Conservation (phyloP, 2,329 filamentous ascomycete genomes). For the Arthrobotrys iridis region DNA sequence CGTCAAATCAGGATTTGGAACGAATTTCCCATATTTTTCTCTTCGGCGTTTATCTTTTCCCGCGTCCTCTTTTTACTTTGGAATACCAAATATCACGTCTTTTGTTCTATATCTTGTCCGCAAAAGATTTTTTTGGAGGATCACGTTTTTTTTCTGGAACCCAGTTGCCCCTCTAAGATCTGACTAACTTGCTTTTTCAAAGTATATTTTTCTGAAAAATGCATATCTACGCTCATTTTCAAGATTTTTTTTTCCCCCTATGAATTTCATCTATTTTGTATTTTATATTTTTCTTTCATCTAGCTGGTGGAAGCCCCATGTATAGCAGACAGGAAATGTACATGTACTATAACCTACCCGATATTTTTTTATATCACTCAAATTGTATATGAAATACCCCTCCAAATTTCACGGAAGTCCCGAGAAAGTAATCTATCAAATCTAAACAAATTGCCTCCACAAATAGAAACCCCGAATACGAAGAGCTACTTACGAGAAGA, state of each 20-base stretch:
- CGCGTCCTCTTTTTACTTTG: constrained; percentile 1
- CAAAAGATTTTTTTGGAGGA: constrained; percentile 18
- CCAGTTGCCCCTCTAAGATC: neutral
- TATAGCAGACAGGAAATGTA: constrained; percentile 36
- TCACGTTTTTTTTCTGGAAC: constrained; percentile 7
- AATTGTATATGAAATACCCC: constrained; percentile 27
- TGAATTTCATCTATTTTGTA: no score
- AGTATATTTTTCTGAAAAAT: constrained; percentile 2
- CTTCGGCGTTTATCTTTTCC: constrained; percentile 34
- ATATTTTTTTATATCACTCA: neutral
- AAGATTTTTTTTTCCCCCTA: neutral
- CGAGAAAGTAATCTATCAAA: no score
- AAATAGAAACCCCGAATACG: neutral
- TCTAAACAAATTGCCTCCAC: neutral
- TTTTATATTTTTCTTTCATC: neutral
- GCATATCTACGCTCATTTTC: constrained; percentile 14
- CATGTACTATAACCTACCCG: constrained; percentile 37
- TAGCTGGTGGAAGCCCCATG: constrained; percentile 36
- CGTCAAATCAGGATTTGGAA: constrained; percentile 48
- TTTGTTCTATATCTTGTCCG: neutral
- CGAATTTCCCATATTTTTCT: constrained; percentile 19
- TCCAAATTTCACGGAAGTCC: constrained; percentile 1
- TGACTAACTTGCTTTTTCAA: constrained; percentile 15
- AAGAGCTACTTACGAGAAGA: no score
- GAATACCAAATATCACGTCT: constrained; percentile 13